Evolutionary conservation across 352 stramenopile genomes (phyloP).

Genomic region (Thraustochytrium striatum): DNA sequence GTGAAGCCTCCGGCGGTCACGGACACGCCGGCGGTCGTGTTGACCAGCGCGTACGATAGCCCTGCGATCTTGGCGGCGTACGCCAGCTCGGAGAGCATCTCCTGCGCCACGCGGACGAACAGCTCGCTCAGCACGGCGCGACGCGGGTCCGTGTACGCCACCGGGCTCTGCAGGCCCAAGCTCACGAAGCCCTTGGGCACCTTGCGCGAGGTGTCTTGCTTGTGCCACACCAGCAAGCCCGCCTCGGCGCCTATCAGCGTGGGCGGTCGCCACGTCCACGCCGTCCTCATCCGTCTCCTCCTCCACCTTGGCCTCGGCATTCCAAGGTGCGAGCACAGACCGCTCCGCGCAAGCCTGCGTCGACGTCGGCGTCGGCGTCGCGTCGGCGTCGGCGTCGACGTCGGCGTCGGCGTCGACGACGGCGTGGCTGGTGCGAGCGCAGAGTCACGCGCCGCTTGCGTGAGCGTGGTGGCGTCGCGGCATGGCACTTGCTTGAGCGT

Average conservation of each 20-base stretch:
- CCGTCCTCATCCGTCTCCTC: neutral
- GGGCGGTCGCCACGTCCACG: neutral
- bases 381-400: neutral
- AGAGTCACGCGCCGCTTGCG: no score
- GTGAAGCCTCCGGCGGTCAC: neutral
- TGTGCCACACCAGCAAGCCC: slow-evolving; percentile 33
- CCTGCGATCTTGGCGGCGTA: slow-evolving; percentile 49
- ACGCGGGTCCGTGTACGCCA: neutral
- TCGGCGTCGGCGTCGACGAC: neutral
- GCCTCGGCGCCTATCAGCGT: neutral
- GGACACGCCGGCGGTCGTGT: neutral
- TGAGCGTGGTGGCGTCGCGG: no score
- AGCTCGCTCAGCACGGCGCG: slow-evolving; percentile 9
- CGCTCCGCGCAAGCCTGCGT: neutral
- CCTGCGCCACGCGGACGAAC: slow-evolving; percentile 40
- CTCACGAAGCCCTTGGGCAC: slow-evolving; percentile 31
- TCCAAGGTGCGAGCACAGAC: neutral
- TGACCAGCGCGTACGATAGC: neutral
- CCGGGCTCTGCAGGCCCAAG: slow-evolving; percentile 4
- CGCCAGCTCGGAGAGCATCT: slow-evolving; percentile 47
- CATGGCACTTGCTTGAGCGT: neutral
- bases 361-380: neutral
- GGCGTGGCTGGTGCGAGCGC: neutral
- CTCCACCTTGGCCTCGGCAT: neutral
- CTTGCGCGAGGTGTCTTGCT: slow-evolving; percentile 40